A percentile compares a stretch with the other conserved stretches of the same genome.
Evolutionary conservation across 2,329 filamentous ascomycete genomes (phyloP).

Genomic region (Penicillium sp.): DNA sequence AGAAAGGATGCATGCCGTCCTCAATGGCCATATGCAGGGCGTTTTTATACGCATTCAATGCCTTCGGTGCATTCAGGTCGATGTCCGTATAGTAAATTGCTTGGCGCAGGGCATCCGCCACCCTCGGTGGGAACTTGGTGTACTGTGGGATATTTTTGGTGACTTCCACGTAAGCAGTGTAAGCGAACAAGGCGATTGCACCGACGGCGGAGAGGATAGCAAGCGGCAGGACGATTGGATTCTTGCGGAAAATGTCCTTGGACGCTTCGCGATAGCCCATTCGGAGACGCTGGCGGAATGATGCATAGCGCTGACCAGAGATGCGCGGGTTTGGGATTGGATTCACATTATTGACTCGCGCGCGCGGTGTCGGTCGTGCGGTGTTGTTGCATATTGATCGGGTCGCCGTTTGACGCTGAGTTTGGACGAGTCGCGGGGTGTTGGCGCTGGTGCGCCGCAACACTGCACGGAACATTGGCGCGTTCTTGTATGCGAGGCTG

Average conservation of each 20-base stretch:
- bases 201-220: constrained; percentile 45
- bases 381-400: constrained; percentile 27
- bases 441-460: constrained; percentile 35
- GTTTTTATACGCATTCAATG: constrained; percentile 80
- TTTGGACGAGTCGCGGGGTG: constrained; percentile 22
- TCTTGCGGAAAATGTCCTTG: constrained; percentile 47
- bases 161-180: constrained; percentile 50
- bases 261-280: constrained; percentile 41
- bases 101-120: constrained; percentile 69
- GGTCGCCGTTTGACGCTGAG: constrained; percentile 19
- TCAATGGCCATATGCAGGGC: constrained; percentile 76
- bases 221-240: constrained; percentile 47
- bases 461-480: constrained; percentile 32
- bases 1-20: constrained; percentile 81
- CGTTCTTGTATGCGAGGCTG: background rate
- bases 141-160: constrained; percentile 47
- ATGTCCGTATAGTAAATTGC: constrained; percentile 87
- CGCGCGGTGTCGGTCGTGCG: constrained; percentile 18
- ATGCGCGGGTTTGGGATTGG: background rate
- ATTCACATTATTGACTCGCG: constrained; percentile 8
- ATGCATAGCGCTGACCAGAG: constrained; percentile 26
- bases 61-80: constrained; percentile 72
- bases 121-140: constrained; percentile 49
- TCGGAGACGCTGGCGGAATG: constrained; percentile 35
- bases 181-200: constrained; percentile 40